These are phyloP conservation scores for Candida ficus DNA, from an alignment of 805 yeast genomes.

Conservation along the genomic window DNA sequence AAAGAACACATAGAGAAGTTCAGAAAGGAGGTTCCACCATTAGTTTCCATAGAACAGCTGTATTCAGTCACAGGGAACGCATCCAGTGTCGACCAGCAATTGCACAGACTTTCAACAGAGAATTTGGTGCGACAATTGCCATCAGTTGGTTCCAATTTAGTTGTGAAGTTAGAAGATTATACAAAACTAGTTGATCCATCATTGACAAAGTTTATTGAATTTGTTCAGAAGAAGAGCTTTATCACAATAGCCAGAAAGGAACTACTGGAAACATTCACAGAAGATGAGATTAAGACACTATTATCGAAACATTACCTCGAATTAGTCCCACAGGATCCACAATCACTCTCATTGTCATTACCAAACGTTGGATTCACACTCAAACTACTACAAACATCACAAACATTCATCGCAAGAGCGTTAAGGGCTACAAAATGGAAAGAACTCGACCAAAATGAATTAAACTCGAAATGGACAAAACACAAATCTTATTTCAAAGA, in stretches of 20 bases:
- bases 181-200: not conserved
- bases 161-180: conserved; percentile 27
- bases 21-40: conserved; percentile 11
- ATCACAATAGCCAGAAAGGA: not conserved
- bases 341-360: conserved; percentile 36
- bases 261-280: conserved; percentile 6
- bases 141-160: conserved; percentile 31
- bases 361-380: conserved; percentile 49
- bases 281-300: conserved; percentile 27
- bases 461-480: conserved; percentile 41
- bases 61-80: conserved; percentile 43
- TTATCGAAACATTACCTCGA: conserved; percentile 40
- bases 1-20: conserved; percentile 15
- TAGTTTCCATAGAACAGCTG: conserved; percentile 30
- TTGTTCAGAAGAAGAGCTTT: not conserved
- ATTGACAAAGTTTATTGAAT: conserved; percentile 4
- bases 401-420: conserved; percentile 38
- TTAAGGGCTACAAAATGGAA: conserved; percentile 34
- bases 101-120: conserved; percentile 33
- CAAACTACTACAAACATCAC: conserved; percentile 38
- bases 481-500: conserved; percentile 40
- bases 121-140: conserved; percentile 31
- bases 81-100: conserved; percentile 44
- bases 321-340: conserved; percentile 34
- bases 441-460: conserved; percentile 38